Conservation (phyloP, 2,329 filamentous ascomycete species). For the Phaeomoniella chlamydospora region DNA sequence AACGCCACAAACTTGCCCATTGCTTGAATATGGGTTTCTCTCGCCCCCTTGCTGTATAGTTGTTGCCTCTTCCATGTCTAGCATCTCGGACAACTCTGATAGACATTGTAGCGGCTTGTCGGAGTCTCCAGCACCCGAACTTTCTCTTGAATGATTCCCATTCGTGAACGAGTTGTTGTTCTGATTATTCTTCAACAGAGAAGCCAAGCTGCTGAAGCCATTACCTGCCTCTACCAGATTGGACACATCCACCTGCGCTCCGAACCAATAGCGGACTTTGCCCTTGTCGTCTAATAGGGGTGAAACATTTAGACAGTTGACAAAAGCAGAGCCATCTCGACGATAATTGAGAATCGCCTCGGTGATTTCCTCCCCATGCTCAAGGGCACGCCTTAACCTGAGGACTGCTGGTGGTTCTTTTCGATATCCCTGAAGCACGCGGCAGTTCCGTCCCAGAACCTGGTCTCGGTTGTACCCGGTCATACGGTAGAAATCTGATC, state of each 20-base stretch:
- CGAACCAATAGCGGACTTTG: slow-evolving; percentile 16
- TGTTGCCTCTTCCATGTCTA: slow-evolving; percentile 15
- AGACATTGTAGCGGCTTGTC: slow-evolving; percentile 9
- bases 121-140: slow-evolving; percentile 4
- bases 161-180: slow-evolving; percentile 3
- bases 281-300: slow-evolving; percentile 17
- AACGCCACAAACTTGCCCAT: too few species aligned
- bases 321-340: slow-evolving; percentile 16
- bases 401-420: slow-evolving; percentile 17
- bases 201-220: slow-evolving; percentile 13
- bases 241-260: slow-evolving; percentile 17
- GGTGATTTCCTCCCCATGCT: slow-evolving; percentile 23
- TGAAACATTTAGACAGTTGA: slow-evolving; percentile 17
- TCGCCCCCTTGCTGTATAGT: too few species aligned
- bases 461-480: slow-evolving; percentile 27
- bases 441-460: slow-evolving; percentile 28
- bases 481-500: slow-evolving; percentile 25
- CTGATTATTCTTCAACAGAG: slow-evolving; percentile 6
- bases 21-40: too few species aligned
- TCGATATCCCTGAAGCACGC: slow-evolving; percentile 28
- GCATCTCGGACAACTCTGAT: slow-evolving; percentile 14
- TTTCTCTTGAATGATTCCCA: slow-evolving; percentile 4
- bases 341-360: slow-evolving; percentile 29
- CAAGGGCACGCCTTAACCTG: slow-evolving; percentile 20
- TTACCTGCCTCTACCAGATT: slow-evolving; percentile 13